Evolutionary conservation across 2,329 filamentous ascomycete genomes (phyloP).

Genomic region (Nigrospora osmanthi): DNA sequence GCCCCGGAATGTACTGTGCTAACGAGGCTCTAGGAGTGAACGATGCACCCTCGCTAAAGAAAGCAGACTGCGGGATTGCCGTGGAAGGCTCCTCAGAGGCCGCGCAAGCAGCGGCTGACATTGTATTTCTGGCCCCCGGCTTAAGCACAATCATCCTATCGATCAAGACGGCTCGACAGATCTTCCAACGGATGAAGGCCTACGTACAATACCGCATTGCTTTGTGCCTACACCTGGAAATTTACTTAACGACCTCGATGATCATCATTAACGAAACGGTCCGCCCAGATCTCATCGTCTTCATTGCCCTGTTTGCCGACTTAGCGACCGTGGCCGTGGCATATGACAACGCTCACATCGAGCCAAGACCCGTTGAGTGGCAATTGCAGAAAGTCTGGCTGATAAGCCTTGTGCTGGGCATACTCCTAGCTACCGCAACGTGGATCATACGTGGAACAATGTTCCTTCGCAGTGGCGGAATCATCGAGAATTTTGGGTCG

Average conservation of each 20-base stretch:
- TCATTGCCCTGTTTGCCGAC: slow-evolving; percentile 67
- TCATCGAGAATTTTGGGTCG: slow-evolving; percentile 67
- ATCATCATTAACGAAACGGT: slow-evolving; percentile 68
- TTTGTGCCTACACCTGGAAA: slow-evolving; percentile 59
- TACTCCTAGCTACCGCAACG: slow-evolving; percentile 56
- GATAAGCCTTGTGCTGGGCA: slow-evolving; percentile 57
- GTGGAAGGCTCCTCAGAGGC: slow-evolving; percentile 61
- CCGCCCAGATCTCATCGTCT: slow-evolving; percentile 60
- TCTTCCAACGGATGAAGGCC: slow-evolving; percentile 66
- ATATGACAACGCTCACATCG: slow-evolving; percentile 67
- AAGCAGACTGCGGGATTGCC: slow-evolving; percentile 62
- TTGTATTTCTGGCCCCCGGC: slow-evolving; percentile 62
- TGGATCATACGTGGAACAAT: slow-evolving; percentile 61
- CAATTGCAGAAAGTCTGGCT: slow-evolving; percentile 70
- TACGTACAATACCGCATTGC: slow-evolving; percentile 67
- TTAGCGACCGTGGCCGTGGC: slow-evolving; percentile 65
- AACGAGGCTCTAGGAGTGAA: slow-evolving; percentile 39
- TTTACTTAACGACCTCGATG: slow-evolving; percentile 67
- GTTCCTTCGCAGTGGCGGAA: slow-evolving; percentile 58
- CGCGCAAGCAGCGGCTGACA: slow-evolving; percentile 59
- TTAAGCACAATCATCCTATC: slow-evolving; percentile 59
- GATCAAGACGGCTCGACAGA: slow-evolving; percentile 61
- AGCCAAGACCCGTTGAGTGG: slow-evolving; percentile 64
- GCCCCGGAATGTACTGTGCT: no score
- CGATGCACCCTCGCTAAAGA: slow-evolving; percentile 61